A percentile compares a stretch with the other conserved stretches of the same genome.
Evolutionary conservation across 805 yeast species (phyloP).

Genomic region (Candida awuae): DNA sequence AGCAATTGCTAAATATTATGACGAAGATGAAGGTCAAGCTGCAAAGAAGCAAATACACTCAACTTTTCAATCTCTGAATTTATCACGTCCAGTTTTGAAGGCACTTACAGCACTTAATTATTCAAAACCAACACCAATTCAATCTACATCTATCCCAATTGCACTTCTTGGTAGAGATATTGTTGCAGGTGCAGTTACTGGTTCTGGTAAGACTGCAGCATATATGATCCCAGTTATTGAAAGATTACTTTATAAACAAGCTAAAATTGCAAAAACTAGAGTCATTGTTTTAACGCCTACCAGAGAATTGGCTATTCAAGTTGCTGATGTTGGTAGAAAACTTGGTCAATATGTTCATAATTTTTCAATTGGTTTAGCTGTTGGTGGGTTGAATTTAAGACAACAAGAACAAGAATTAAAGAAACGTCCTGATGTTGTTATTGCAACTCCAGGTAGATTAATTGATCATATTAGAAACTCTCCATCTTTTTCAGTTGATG

Average conservation of each 20-base stretch:
- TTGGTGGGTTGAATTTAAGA: slow-evolving; percentile 93
- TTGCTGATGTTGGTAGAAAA: slow-evolving; percentile 84
- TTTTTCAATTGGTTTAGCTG: slow-evolving; percentile 86
- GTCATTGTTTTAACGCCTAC: slow-evolving; percentile 92
- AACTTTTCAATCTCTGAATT: slow-evolving; percentile 66
- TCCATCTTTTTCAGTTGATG: slow-evolving; percentile 82
- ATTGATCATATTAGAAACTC: slow-evolving; percentile 96
- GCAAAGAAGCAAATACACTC: slow-evolving; percentile 39
- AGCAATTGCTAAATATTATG: slow-evolving; percentile 74
- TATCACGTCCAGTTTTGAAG: slow-evolving; percentile 85
- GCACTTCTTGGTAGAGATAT: slow-evolving; percentile 91
- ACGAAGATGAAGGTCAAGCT: slow-evolving; percentile 44
- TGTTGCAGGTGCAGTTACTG: slow-evolving; percentile 98
- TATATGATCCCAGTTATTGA: slow-evolving; percentile 94
- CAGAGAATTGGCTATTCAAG: slow-evolving; percentile 96
- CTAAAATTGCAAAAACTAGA: slow-evolving; percentile 78
- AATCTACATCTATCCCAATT: slow-evolving; percentile 86
- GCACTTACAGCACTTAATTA: slow-evolving; percentile 79
- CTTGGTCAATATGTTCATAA: slow-evolving; percentile 70
- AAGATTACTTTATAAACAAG: slow-evolving; percentile 81
- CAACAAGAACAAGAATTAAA: slow-evolving; percentile 94
- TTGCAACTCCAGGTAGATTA: slow-evolving; percentile 98
- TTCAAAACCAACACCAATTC: slow-evolving; percentile 87
- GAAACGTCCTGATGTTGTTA: slow-evolving; percentile 88
- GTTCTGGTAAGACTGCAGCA: slow-evolving; percentile 99